These are phyloP conservation scores for Pluteus cervinus DNA, from an alignment of 768 basidiomycete genomes.

Conservation along the genomic window DNA sequence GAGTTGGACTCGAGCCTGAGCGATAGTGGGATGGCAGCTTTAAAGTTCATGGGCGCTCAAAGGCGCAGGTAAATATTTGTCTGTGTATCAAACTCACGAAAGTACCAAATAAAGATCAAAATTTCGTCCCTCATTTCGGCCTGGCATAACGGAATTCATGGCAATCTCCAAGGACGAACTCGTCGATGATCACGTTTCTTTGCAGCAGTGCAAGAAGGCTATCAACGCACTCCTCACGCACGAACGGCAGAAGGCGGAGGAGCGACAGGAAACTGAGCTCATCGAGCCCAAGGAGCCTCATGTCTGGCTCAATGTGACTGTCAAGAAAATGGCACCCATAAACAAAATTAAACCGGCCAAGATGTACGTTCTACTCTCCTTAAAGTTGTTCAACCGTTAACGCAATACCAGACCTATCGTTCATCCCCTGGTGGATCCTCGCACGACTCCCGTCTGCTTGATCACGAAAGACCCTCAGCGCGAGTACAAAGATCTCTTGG, in stretches of 20 bases:
- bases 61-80: too few relatives aligned
- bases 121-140: too few relatives aligned
- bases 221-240: conserved; percentile 74
- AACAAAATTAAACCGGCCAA: conserved; percentile 75
- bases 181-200: conserved; percentile 66
- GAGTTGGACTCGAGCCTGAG: too few relatives aligned
- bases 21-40: too few relatives aligned
- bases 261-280: conserved; percentile 70
- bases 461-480: conserved; percentile 96
- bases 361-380: conserved; percentile 53
- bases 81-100: too few relatives aligned
- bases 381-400: conserved; percentile 5
- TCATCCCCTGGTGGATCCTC: conserved; percentile 80
- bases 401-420: conserved; percentile 53
- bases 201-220: conserved; percentile 70
- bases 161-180: conserved; percentile 44
- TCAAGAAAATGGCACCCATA: conserved; percentile 74
- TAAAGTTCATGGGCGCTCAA: too few relatives aligned
- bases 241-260: conserved; percentile 53
- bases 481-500: conserved; percentile 91
- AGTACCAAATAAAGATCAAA: too few relatives aligned
- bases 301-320: conserved; percentile 84
- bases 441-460: conserved; percentile 75
- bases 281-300: conserved; percentile 74
- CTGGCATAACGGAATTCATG: too few relatives aligned